Percentiles rank a stretch among this genome's conserved stretches.
These are phyloP conservation scores for Fomitopsis pinicola DNA, from an alignment of 1,284 basidiomycete species.

Conservation along the genomic window DNA sequence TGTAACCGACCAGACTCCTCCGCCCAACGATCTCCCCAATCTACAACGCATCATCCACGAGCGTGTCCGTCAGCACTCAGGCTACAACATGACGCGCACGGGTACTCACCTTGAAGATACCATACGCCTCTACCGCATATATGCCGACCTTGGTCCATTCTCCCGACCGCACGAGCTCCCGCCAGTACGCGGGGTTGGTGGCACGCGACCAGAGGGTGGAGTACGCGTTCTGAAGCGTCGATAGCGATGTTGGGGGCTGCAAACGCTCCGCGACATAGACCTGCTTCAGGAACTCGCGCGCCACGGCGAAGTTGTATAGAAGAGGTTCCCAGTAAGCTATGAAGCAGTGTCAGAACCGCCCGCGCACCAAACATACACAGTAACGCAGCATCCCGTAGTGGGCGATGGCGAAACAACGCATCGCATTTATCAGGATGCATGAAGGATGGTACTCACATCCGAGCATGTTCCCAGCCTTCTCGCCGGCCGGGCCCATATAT, in stretches of 20 bases:
- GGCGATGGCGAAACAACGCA: background rate
- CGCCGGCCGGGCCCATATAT: conserved; percentile 54
- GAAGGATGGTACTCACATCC: conserved; percentile 46
- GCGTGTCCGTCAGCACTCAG: background rate
- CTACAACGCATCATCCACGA: conserved; percentile 31
- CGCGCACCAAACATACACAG: background rate
- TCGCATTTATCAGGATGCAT: background rate
- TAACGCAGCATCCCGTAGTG: background rate
- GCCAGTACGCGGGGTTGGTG: conserved; percentile 67
- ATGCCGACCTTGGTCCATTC: conserved; percentile 78
- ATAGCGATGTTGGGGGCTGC: conserved; percentile 71
- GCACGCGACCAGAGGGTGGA: conserved; percentile 69
- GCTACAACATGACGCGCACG: background rate
- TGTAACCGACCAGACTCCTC: conserved; percentile 83
- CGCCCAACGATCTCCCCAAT: conserved; percentile 91
- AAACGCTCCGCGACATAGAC: conserved; percentile 89
- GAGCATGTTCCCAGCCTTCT: conserved; percentile 55
- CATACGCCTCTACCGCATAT: conserved; percentile 87
- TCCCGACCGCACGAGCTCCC: conserved; percentile 64
- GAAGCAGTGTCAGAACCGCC: background rate
- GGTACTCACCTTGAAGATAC: conserved; percentile 72
- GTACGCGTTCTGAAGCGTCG: conserved; percentile 68
- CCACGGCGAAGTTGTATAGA: conserved; percentile 81
- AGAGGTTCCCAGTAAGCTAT: conserved; percentile 82
- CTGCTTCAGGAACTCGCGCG: conserved; percentile 83